Evolutionary conservation across 176 grass and related monocot species (phyloP).

Genomic region (Secale cereale): DNA sequence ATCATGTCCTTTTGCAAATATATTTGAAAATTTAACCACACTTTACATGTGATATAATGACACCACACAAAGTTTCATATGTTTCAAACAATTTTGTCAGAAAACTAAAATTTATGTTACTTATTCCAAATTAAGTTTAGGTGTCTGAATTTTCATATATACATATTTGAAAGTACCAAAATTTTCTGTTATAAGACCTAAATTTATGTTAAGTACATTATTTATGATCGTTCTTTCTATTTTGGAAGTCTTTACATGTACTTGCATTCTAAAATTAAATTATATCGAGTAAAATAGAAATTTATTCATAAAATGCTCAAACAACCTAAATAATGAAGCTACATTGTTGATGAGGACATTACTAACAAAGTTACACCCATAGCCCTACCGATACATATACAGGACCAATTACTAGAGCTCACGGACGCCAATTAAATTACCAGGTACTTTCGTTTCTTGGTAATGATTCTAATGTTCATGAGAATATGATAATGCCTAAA

Average conservation of each 20-base stretch:
- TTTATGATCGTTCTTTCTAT: not conserved
- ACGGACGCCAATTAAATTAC: too few species aligned
- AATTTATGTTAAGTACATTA: not conserved
- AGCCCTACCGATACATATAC: too few species aligned
- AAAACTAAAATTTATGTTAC: not conserved
- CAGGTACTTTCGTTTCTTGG: too few species aligned
- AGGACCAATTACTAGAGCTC: too few species aligned
- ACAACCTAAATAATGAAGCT: too few species aligned
- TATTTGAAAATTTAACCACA: not conserved
- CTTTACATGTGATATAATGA: not conserved
- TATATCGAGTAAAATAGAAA: too few species aligned
- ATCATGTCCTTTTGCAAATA: not conserved
- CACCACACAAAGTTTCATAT: not conserved
- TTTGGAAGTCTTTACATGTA: not conserved
- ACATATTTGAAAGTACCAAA: not conserved
- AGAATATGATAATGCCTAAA: too few species aligned
- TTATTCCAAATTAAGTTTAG: not conserved
- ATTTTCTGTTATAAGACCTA: not conserved
- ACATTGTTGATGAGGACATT: too few species aligned
- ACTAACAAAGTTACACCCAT: too few species aligned
- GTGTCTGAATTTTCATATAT: not conserved
- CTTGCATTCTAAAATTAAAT: not conserved
- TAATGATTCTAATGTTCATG: too few species aligned
- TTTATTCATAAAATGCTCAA: too few species aligned
- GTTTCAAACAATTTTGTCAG: not conserved